A percentile compares a stretch with the other conserved stretches of the same genome.
These are phyloP conservation scores for Nyssa sinensis DNA, from an alignment of 148 eudicot genomes.

Conservation along the genomic window DNA sequence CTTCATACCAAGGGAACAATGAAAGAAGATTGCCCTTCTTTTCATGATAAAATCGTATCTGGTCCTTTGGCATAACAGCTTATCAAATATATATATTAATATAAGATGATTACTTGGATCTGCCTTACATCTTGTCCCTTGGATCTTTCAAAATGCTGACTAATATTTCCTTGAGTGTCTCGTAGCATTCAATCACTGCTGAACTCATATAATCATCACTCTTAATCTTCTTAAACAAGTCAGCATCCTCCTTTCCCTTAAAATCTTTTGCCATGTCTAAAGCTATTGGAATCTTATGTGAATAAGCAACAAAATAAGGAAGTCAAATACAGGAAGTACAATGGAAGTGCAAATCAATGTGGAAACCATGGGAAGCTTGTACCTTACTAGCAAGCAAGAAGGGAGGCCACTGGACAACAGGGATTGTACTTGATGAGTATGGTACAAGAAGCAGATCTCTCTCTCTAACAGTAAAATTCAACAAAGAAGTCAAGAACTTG, in stretches of 20 bases:
- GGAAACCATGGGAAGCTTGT: constrained; percentile 4
- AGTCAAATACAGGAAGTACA: constrained; percentile 13
- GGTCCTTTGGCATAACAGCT: constrained; percentile 2
- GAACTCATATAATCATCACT: constrained; percentile 81
- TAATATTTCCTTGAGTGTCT: constrained; percentile 71
- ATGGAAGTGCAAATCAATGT: constrained; percentile 5
- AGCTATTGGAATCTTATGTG: constrained; percentile 86
- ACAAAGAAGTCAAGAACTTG: constrained; percentile 1
- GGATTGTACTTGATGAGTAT: constrained; percentile 67
- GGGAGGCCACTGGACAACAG: constrained; percentile 99
- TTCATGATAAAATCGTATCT: neutral
- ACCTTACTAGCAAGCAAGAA: constrained; percentile 99
- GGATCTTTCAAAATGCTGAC: constrained; percentile 49
- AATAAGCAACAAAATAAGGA: constrained; percentile 11
- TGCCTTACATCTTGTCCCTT: constrained; percentile 61
- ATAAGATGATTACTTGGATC: neutral
- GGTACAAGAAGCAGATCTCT: constrained; percentile 95
- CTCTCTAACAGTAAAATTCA: constrained; percentile 52
- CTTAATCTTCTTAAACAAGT: constrained; percentile 73
- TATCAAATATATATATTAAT: neutral
- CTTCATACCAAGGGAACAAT: neutral
- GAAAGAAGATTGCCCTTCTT: neutral
- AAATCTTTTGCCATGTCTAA: constrained; percentile 98
- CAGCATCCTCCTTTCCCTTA: constrained; percentile 73
- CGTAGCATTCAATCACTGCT: constrained; percentile 88